Evolutionary conservation across 805 yeast genomes (phyloP), one percentile per base, ranked within the genome.

Genomic region (Candida tallmaniae): DNA sequence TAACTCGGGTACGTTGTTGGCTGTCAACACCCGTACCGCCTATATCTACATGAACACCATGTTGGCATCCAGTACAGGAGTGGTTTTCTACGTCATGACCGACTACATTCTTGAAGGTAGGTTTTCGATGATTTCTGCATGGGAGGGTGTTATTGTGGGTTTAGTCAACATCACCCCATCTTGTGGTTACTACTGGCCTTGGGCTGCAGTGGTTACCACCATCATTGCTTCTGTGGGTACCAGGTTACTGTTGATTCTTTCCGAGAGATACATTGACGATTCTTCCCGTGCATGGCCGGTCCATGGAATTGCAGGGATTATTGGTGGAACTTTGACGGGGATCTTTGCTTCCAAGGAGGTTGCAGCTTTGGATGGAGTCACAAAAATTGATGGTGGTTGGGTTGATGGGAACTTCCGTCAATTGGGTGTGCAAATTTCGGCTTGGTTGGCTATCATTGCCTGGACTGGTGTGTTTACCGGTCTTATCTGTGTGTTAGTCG

Each of bases 281-380:
- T 63, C 69, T 26, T 63, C 68, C 15, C 53, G 63, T 31, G 68
- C 74, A 2, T 68, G 66, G 35, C 63, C 66, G 10, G 55, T 70
- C 26, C 75, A 70, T 46, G 75, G 74, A 11, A 33, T 69, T 29
- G 75, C 74, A n/a, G 75, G 75, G 20, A 65, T 70, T 14, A 46
- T 56, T 21, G 51, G 62, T 13, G 73, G 70, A 11, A 64, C 64
- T 11, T 62, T 67, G 36, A 50, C 62, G 2, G 75, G 73, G 24
- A 60, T 69, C 10, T 70, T 70, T 44, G 75, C 74, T 3, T 56
- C 62, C 20, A 68, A 64, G 28, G 56, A 57, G 31, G 58, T 66
- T 24, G 70, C 73, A 4, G 65, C 64, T 8, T 56, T 62, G 32
- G 74, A 68, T 43, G 72, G 71, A 4, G 54, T 52, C 14, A 64